phyloP scores from a whole-genome alignment of 2,329 filamentous ascomycete species.

The Colletotrichum salicis region DNA sequence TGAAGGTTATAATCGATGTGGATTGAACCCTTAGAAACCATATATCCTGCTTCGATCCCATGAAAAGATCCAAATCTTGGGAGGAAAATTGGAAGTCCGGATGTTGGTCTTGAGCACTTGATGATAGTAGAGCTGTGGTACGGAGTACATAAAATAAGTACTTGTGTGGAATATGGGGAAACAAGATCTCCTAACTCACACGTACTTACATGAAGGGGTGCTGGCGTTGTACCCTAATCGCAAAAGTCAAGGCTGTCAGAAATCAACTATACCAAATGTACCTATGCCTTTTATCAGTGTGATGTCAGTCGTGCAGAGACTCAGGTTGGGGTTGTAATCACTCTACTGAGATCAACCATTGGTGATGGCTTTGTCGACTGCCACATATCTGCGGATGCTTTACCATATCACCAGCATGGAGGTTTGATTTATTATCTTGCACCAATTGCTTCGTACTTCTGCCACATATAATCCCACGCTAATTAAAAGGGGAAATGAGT shows the following conservation, averaged over 20 bases:
- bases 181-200: no score
- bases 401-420: no score
- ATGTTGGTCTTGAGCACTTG: no score
- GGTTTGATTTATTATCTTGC: no score
- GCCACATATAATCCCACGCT: neutral
- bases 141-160: no score
- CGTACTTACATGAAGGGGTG: no score
- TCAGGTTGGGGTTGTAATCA: neutral
- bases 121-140: no score
- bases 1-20: conserved; percentile 56
- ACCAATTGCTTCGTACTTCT: neutral
- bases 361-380: neutral
- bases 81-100: no score
- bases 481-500: no score
- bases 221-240: neutral
- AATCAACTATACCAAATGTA: neutral
- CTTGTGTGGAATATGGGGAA: no score
- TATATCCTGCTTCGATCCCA: neutral
- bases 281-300: neutral
- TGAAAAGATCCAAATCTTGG: no score
- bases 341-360: neutral
- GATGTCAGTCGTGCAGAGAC: neutral
- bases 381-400: no score
- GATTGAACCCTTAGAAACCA: conserved; percentile 6
- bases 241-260: neutral